Percentiles rank a stretch among this genome's conserved stretches.
phyloP scores from a whole-genome alignment of 805 yeast species.

The Saccharomycopsis sp. region DNA sequence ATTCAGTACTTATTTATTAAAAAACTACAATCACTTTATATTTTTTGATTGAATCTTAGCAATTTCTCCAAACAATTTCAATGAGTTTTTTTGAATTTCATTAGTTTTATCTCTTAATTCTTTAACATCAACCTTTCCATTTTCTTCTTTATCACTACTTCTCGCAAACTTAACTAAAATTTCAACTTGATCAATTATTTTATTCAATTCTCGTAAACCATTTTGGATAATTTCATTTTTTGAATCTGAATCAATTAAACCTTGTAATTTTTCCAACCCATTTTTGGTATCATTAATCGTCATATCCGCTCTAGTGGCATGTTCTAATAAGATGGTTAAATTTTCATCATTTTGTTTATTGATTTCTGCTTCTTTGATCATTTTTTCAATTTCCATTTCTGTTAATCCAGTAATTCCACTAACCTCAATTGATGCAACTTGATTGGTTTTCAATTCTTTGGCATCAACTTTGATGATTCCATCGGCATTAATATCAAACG shows the following conservation, averaged over 20 bases:
- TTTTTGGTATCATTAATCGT: constrained; percentile 80
- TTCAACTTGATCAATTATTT: constrained; percentile 3
- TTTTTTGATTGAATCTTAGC: constrained; percentile 5
- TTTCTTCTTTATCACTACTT: constrained; percentile 13
- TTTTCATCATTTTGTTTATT: constrained; percentile 51
- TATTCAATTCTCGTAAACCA: constrained; percentile 28
- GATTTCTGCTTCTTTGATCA: constrained; percentile 56
- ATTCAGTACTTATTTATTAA: too few species aligned
- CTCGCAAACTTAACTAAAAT: constrained; percentile 6
- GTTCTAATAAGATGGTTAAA: constrained; percentile 52
- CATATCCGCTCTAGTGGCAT: constrained; percentile 69
- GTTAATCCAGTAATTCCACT: constrained; percentile 62
- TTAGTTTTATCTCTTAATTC: constrained; percentile 60
- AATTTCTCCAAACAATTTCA: constrained; percentile 64
- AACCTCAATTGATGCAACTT: constrained; percentile 65
- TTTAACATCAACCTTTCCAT: constrained; percentile 49
- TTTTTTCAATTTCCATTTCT: constrained; percentile 53
- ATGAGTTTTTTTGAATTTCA: background rate
- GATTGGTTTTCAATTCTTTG: constrained; percentile 66
- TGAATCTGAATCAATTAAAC: constrained; percentile 46
- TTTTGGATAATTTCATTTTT: constrained; percentile 56
- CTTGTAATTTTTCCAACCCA: constrained; percentile 62
- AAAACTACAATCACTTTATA: too few species aligned
- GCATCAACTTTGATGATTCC: constrained; percentile 79
- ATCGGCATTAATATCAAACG: constrained; percentile 74